These are phyloP conservation scores for Stylonectria norvegica DNA, from an alignment of 2,329 filamentous ascomycete species.

Conservation along the genomic window DNA sequence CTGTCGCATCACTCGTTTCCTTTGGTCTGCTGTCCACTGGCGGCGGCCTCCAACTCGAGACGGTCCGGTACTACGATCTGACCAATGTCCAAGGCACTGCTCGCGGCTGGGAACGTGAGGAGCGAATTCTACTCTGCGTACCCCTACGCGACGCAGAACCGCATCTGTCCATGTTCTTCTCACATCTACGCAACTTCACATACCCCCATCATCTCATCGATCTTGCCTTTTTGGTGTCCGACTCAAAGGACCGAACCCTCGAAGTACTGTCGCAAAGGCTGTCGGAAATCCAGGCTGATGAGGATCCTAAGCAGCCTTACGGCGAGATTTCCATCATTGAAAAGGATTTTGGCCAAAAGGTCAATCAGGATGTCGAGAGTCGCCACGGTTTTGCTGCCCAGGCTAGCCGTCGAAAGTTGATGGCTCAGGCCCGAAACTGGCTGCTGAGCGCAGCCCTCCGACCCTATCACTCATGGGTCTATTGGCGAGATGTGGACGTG, in stretches of 20 bases:
- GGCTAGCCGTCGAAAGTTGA: conserved; percentile 87
- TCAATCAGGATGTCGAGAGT: conserved; percentile 96
- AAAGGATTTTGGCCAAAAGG: conserved; percentile 98
- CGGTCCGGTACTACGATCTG: conserved; percentile 94
- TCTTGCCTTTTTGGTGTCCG: conserved; percentile 92
- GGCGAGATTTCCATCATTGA: conserved; percentile 97
- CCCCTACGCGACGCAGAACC: conserved; percentile 88
- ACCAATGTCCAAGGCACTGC: conserved; percentile 87
- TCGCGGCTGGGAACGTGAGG: conserved; percentile 92
- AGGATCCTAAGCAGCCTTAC: conserved; percentile 77
- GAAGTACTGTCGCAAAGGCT: conserved; percentile 71
- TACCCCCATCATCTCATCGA: conserved; percentile 97
- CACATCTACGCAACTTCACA: conserved; percentile 92
- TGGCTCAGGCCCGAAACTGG: conserved; percentile 98
- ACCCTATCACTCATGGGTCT: conserved; percentile 97
- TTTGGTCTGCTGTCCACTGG: conserved; percentile 66
- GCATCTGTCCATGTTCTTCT: conserved; percentile 97
- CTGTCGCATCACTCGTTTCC: conserved; percentile 59
- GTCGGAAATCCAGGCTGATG: conserved; percentile 73
- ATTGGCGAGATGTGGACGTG: conserved; percentile 98
- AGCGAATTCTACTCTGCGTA: conserved; percentile 91
- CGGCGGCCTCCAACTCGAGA: conserved; percentile 79
- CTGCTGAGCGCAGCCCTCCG: conserved; percentile 86
- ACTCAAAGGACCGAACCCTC: conserved; percentile 91
- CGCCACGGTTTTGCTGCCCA: conserved; percentile 96